phyloP scores from a whole-genome alignment of 1,284 basidiomycete species.

The Ganoderma sinense region DNA sequence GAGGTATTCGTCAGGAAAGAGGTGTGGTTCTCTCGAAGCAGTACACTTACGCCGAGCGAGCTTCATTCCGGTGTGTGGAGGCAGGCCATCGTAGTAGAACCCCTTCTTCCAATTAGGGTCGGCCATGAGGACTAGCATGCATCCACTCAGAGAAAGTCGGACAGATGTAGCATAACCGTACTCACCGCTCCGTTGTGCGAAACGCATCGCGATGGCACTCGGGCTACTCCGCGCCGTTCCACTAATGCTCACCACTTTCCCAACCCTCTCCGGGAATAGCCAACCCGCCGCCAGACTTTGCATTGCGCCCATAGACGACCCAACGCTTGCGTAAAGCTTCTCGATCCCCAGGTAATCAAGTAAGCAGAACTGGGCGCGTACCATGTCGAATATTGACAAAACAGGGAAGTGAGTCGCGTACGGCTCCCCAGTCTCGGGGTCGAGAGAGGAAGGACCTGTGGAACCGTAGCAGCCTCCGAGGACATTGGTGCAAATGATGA shows the following conservation, averaged over 20 bases:
- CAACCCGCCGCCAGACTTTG: slow-evolving; percentile 96
- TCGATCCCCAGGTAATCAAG: slow-evolving; percentile 88
- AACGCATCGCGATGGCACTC: slow-evolving; percentile 94
- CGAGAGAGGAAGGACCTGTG: slow-evolving; percentile 89
- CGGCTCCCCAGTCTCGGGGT: slow-evolving; percentile 70
- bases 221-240: slow-evolving; percentile 94
- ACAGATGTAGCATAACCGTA: slow-evolving; percentile 18
- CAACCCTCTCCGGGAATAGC: slow-evolving; percentile 90
- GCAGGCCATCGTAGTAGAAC: slow-evolving; percentile 95
- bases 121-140: slow-evolving; percentile 88
- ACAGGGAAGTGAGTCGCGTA: slow-evolving; percentile 95
- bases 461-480: slow-evolving; percentile 98
- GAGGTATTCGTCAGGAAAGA: slow-evolving; percentile 8
- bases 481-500: slow-evolving; percentile 96
- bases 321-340: slow-evolving; percentile 91
- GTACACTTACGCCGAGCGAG: slow-evolving; percentile 86
- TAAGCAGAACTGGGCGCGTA: slow-evolving; percentile 88
- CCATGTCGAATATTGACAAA: slow-evolving; percentile 96
- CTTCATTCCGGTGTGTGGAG: slow-evolving; percentile 99
- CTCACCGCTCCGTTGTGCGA: slow-evolving; percentile 93
- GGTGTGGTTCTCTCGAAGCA: neutral
- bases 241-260: slow-evolving; percentile 91
- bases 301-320: slow-evolving; percentile 98
- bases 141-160: slow-evolving; percentile 17
- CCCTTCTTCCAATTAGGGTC: slow-evolving; percentile 99